phyloP scores from a whole-genome alignment of 2,329 filamentous ascomycete genomes.

The Fusarium chaquense region DNA sequence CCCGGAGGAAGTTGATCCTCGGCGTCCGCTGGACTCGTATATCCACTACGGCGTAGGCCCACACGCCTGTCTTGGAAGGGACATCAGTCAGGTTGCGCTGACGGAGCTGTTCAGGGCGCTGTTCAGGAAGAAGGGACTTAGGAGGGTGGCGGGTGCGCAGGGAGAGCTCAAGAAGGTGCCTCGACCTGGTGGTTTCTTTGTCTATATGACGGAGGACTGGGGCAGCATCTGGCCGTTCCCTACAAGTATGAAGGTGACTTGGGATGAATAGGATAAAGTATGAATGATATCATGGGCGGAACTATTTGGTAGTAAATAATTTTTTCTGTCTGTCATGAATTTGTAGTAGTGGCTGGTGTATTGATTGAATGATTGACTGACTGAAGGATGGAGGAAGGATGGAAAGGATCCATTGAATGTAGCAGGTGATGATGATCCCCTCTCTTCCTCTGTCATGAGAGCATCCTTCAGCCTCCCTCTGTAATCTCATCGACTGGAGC shows the following conservation, averaged over 20 bases:
- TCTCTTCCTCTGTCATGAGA: background rate
- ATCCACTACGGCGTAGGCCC: constrained; percentile 73
- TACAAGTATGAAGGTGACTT: constrained; percentile 65
- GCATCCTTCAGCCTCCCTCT: background rate
- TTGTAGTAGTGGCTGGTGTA: background rate
- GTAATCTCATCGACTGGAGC: background rate
- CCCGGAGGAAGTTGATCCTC: constrained; percentile 70
- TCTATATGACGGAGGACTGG: constrained; percentile 76
- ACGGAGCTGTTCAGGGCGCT: constrained; percentile 76
- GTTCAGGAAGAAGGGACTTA: constrained; percentile 70
- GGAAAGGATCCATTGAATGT: background rate
- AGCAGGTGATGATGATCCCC: background rate
- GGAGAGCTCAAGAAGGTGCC: constrained; percentile 76
- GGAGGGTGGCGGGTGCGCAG: constrained; percentile 71
- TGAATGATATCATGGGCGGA: constrained; percentile 17
- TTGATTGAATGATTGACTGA: background rate
- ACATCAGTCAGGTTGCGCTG: constrained; percentile 71
- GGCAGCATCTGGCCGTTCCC: constrained; percentile 62
- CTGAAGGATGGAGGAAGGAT: background rate
- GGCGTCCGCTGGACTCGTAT: constrained; percentile 73
- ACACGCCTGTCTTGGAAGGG: constrained; percentile 71
- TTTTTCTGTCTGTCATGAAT: background rate
- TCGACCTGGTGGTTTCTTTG: constrained; percentile 64
- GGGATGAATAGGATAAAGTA: constrained; percentile 53
- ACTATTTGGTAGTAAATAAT: constrained; percentile 3